Percentiles rank a stretch among this genome's conserved stretches.
Evolutionary conservation across 1,284 basidiomycete species (phyloP).

Genomic region (Inonotus hispidus): DNA sequence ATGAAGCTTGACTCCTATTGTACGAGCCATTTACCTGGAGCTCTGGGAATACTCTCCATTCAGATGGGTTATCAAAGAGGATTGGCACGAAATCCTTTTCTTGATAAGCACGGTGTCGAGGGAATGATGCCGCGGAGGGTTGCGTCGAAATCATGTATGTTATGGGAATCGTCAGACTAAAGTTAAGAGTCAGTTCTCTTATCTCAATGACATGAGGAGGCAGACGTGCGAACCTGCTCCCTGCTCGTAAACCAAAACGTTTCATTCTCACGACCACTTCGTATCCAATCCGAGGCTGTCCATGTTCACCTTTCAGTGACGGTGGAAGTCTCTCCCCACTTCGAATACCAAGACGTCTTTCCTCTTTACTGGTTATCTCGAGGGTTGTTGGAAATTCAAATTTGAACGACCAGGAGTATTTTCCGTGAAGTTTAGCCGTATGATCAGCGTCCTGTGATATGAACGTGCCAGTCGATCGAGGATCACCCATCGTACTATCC

Average conservation of each 20-base stretch:
- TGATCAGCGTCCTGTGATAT: slow-evolving; percentile 1
- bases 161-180: slow-evolving; percentile 11
- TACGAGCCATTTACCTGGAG: slow-evolving; percentile 4
- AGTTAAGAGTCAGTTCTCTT: neutral
- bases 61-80: neutral
- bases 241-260: neutral
- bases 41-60: slow-evolving; percentile 9
- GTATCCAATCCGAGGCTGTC: slow-evolving; percentile 1
- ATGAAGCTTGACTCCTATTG: slow-evolving; percentile 3
- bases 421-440: slow-evolving; percentile 17
- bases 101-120: slow-evolving; percentile 1
- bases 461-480: slow-evolving; percentile 6
- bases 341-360: neutral
- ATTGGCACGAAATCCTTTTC: neutral
- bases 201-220: neutral
- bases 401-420: slow-evolving; percentile 21
- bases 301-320: slow-evolving; percentile 1
- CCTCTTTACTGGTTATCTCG: neutral
- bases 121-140: slow-evolving; percentile 3
- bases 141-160: slow-evolving; percentile 1
- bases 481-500: slow-evolving; percentile 13
- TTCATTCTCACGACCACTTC: slow-evolving; percentile 8
- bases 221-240: neutral
- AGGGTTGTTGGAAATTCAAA: slow-evolving; percentile 17
- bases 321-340: slow-evolving; percentile 7